A percentile compares a stretch with the other conserved stretches of the same genome.
phyloP scores from a whole-genome alignment of 2,329 filamentous ascomycete genomes.

The Tolypocladium endophyticum region DNA sequence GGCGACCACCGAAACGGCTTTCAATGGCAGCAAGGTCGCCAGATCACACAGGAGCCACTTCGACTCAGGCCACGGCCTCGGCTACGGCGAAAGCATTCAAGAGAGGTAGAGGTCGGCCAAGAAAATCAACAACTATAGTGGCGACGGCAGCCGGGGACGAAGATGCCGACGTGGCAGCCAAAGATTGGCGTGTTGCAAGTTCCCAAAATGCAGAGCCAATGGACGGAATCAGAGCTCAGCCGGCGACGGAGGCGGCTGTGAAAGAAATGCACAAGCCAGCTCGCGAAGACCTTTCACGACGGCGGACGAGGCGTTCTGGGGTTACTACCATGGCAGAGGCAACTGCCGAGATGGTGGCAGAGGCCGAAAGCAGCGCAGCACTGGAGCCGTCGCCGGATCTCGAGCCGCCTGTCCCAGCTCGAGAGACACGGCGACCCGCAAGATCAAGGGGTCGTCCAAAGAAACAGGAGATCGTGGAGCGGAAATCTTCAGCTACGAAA shows the following conservation, averaged over 20 bases:
- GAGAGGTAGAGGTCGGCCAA: slow-evolving; percentile 17
- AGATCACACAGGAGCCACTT: neutral
- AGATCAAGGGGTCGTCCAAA: slow-evolving; percentile 12
- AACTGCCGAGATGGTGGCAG: slow-evolving; percentile 1
- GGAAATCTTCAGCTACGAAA: slow-evolving; percentile 1
- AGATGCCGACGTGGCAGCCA: neutral
- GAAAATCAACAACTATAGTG: slow-evolving; percentile 4
- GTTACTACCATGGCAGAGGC: slow-evolving; percentile 13
- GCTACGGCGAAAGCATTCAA: slow-evolving; percentile 4
- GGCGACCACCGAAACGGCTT: slow-evolving; percentile 20
- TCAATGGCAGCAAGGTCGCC: slow-evolving; percentile 2
- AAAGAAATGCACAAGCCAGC: slow-evolving; percentile 1
- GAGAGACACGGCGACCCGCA: neutral
- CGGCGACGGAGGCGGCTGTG: slow-evolving; percentile 7
- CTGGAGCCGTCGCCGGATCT: neutral
- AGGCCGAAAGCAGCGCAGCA: neutral
- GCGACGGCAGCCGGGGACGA: neutral
- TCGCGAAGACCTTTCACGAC: slow-evolving; percentile 1
- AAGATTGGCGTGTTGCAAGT: neutral
- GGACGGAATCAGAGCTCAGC: slow-evolving; percentile 9
- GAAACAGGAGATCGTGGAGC: slow-evolving; percentile 7
- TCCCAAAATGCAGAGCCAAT: slow-evolving; percentile 1
- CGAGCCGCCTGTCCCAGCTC: neutral
- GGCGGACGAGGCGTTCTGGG: slow-evolving; percentile 15
- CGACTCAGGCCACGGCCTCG: neutral